Evolutionary conservation across 768 basidiomycete species (phyloP), one percentile per base, ranked within the genome.

Genomic region (Xerocomellus chrysenteron): DNA sequence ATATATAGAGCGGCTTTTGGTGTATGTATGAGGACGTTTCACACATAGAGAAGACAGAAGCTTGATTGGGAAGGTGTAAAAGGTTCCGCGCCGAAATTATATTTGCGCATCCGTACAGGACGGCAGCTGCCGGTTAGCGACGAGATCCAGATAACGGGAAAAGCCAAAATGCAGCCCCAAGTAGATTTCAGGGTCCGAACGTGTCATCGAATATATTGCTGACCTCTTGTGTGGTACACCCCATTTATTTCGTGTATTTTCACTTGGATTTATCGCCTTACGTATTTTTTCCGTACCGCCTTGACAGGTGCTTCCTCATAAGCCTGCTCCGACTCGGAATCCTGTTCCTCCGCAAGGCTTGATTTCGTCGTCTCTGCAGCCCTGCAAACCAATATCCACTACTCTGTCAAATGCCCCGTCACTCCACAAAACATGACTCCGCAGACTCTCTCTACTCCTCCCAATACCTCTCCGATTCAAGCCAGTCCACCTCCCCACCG

Each of bases 241-340:
- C 54, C 60, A 67, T 66, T 61, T 68, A 68, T 68, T 66, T 62
- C 57, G 40, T 61, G 36, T 65, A 66, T 65, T 67, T 70, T 57
- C 36, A 47, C 39, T 50, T 42, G 57, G 35, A 55, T 55, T 52
- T 54, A 58, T 55, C 48, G n/a, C 43, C 17, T 72, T 72, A 73
- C 72, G 72, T 72, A 70, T 72, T 73, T 64, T 68, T 67, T 62
- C 57, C 57, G 71, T 73, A 72, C 70, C 47, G 70, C 70, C 70
- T 73, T 65, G 69, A 73, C 65, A 65, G 59, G 58, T 70, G 58
- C 59, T 62, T 67, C 69, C 71, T 71, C 69, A 73, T 73, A 71
- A 71, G 47, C 69, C 65, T 59, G 40, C 60, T 60, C 60, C 58
- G 66, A 58, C 60, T 60, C 60, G 56, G 66, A 58, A 47, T 68